phyloP scores from a whole-genome alignment of 345 rosid genomes.

The Pugionium dolabratum region DNA sequence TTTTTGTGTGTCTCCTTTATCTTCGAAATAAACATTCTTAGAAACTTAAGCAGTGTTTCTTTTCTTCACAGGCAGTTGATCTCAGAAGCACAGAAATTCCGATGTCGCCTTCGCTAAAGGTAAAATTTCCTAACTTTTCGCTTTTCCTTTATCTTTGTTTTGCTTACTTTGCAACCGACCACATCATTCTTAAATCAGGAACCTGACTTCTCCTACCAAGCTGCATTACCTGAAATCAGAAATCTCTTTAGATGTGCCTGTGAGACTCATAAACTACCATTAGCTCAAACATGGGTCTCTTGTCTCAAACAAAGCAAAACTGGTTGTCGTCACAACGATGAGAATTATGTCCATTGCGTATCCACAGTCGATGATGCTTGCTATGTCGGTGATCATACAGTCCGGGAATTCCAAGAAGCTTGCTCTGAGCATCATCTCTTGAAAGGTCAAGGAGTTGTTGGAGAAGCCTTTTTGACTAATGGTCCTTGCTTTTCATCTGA shows the following conservation, averaged over 20 bases:
- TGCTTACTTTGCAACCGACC: constrained; percentile 15
- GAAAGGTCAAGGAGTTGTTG: constrained; percentile 90
- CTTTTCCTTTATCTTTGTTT: constrained; percentile 1
- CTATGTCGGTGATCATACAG: constrained; percentile 55
- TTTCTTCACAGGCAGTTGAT: constrained; percentile 73
- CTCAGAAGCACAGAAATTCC: constrained; percentile 67
- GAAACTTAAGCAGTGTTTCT: neutral
- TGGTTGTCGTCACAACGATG: constrained; percentile 80
- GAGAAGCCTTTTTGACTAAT: constrained; percentile 83
- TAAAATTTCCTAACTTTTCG: constrained; percentile 30
- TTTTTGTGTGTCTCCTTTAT: constrained; percentile 7
- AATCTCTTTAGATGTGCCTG: constrained; percentile 77
- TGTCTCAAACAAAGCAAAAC: constrained; percentile 81
- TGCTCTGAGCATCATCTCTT: constrained; percentile 96
- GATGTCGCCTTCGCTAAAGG: constrained; percentile 51
- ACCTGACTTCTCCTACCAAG: constrained; percentile 52
- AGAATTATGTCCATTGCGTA: constrained; percentile 68
- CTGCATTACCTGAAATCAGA: constrained; percentile 74
- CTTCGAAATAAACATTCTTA: constrained; percentile 1
- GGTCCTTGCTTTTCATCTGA: constrained; percentile 88
- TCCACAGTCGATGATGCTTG: constrained; percentile 86
- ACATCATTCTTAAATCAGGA: constrained; percentile 46
- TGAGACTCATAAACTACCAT: constrained; percentile 72
- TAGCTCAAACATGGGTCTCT: constrained; percentile 89
- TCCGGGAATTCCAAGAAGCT: constrained; percentile 76